Evolutionary conservation across 1,284 basidiomycete genomes (phyloP), one percentile per base, ranked within the genome.

Genomic region (Ceratobasidium sp.): DNA sequence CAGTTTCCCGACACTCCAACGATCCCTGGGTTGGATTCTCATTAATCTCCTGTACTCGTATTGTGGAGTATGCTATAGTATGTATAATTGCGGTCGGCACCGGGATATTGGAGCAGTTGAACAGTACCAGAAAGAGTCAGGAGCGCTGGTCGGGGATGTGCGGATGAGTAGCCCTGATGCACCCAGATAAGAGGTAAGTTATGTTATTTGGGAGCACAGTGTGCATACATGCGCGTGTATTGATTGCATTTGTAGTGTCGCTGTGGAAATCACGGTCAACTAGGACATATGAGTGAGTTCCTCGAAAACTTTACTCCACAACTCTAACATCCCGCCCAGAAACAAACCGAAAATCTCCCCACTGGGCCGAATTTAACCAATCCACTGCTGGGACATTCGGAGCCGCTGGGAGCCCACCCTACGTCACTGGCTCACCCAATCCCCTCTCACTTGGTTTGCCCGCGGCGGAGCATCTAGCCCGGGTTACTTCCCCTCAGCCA

Each of bases 221-320:
- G 71, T 60, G 42, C 50, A 43, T 60, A 15, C 43, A 27, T 49
- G 47, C 15, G 57, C 27, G 15, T 25, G n/a, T 32, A 54, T 72
- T n/a, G 20, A 13, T 27, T 29, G 27, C 31, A 15, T 50, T 20
- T 22, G 42, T 79, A 93, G 88, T 85, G 95, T 69, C 88, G 91
- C 50, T 97, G 94, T 76, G 94, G 95, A 2, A 93, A 96, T 76
- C 97, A 95, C 76, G 94, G 94, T 8, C 92, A 94, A 76, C 90
- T 96, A 83, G 94, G 94, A 47, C 94, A 97, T 79, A 97, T 96
- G 88, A 96, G 92, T 94, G 77, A 71, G 89, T 83, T 42, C 12
- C 40, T 32, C 35, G 15, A 15, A 10, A 27, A 10, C 2, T 58
- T 49, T 50, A n/a, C 20, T 70, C 31, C 29, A 22, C 29, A 17